Evolutionary conservation across 352 stramenopile species (phyloP), one percentile per base, ranked within the genome.

Genomic region (Globisporangium cylindrosporum): DNA sequence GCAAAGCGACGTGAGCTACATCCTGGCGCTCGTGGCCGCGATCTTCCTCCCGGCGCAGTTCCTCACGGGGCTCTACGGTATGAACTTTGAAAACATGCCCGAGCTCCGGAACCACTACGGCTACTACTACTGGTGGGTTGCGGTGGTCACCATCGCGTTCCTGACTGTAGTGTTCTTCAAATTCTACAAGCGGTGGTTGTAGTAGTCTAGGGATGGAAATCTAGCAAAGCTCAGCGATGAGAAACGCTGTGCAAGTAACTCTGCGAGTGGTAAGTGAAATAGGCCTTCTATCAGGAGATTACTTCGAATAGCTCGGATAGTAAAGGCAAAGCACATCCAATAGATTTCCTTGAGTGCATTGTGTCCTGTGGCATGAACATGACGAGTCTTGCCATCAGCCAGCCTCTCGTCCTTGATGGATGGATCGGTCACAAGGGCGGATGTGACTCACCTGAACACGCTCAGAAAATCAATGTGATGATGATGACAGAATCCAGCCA

Each of bases 21-120:
- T 83, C n/a, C 68, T 96, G 41, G 91, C 89, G 34, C 76, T 97
- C 3, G 81, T 97, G 8, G 87, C 88, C 4, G 90, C 89, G 4
- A 78, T 94, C 34, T 94, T 94, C 34, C 62, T 97, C 32, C 89
- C 89, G 1, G 89, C 85, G 24, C 88, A 95, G 70, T 97, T 97
- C 70, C 80, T 96, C 34, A 94, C 89, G n/a, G 84, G 85, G 20
- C 66, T 97, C 9, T 95, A 95, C 63, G 89, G 89, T 53, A 97
- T 97, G 89, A 97, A 97, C 76, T 97, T 95, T 65, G 77, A 81
- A 32, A 78, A 90, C 62, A 97, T 97, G 88, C 88, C 89, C 3
- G 89, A 95, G 68, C 76, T 97, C 32, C 59, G 83, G n/a, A 80
- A 80, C 67, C 66, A 88, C 59, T 72, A 92, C 54, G 89, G 87